Conservation (phyloP, 495 filamentous ascomycete genomes). For the Aspergillus haitiensis region DNA sequence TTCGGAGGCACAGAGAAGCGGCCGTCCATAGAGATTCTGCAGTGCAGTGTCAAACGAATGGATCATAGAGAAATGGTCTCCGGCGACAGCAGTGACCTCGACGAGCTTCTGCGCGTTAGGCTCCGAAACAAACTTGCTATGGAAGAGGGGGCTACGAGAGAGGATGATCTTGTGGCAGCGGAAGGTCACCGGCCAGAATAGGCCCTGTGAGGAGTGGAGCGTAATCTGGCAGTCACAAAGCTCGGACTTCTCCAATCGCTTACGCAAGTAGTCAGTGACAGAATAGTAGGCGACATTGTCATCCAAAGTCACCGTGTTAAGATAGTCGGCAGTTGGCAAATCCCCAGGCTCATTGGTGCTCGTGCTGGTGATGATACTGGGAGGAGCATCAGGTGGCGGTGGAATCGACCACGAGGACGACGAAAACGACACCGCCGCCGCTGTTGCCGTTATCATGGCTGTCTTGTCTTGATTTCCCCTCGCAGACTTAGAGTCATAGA, state of each 20-base stretch:
- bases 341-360: not conserved
- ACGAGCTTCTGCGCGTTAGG: not conserved
- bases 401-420: not conserved
- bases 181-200: slow-evolving; percentile 20
- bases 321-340: not conserved
- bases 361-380: not conserved
- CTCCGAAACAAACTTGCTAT: slow-evolving; percentile 10
- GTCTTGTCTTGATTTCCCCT: not conserved
- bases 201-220: slow-evolving; percentile 18
- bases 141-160: slow-evolving; percentile 24
- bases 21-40: slow-evolving; percentile 30
- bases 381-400: not conserved
- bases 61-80: slow-evolving; percentile 22
- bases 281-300: not conserved
- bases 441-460: too few relatives aligned
- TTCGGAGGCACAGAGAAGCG: slow-evolving; percentile 12
- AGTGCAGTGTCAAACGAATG: slow-evolving; percentile 33
- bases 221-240: slow-evolving; percentile 26
- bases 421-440: not conserved
- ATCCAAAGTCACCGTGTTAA: not conserved
- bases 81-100: slow-evolving; percentile 22
- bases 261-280: slow-evolving; percentile 12
- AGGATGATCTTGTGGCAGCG: slow-evolving; percentile 26
- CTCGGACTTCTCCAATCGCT: slow-evolving; percentile 13
- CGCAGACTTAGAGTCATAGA: not conserved